Evolutionary conservation across 192 early-diverging fungal species (phyloP).

Genomic region (Gamsiella multidivaricata): DNA sequence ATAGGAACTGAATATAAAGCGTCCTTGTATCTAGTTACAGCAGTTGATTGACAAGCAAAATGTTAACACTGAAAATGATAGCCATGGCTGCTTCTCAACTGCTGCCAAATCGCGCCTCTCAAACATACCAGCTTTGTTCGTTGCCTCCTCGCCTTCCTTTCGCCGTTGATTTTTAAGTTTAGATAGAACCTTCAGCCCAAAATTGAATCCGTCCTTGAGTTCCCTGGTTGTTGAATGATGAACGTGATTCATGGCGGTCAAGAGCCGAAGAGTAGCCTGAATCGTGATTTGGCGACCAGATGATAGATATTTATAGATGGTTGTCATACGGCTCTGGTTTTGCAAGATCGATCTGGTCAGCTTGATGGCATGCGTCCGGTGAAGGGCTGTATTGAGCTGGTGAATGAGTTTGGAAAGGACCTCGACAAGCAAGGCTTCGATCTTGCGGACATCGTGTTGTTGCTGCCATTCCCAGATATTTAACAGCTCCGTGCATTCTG

Average conservation of each 20-base stretch:
- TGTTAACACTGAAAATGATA: neutral
- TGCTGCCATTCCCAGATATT: conserved; percentile 74
- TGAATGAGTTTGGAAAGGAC: conserved; percentile 69
- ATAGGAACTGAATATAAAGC: conserved; percentile 78
- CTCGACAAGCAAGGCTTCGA: conserved; percentile 71
- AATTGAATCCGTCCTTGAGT: conserved; percentile 77
- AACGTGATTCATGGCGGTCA: conserved; percentile 71
- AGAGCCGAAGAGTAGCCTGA: conserved; percentile 70
- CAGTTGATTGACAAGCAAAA: neutral
- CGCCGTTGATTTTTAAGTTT: conserved; percentile 37
- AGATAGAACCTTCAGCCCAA: conserved; percentile 68
- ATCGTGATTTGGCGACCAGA: conserved; percentile 67
- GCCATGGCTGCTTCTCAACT: neutral
- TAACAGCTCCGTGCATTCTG: conserved; percentile 68
- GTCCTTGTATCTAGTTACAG: conserved; percentile 71
- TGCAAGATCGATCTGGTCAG: conserved; percentile 64
- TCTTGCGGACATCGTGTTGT: conserved; percentile 62
- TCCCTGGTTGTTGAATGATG: conserved; percentile 69
- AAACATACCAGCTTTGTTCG: conserved; percentile 43
- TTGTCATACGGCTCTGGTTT: conserved; percentile 73
- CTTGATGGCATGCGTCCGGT: conserved; percentile 54
- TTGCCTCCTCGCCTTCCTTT: conserved; percentile 54
- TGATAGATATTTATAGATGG: conserved; percentile 70
- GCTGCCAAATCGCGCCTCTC: neutral
- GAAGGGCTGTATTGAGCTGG: conserved; percentile 52